A percentile compares a stretch with the other conserved stretches of the same genome.
These are phyloP conservation scores for Akanthomyces uredinophilus DNA, from an alignment of 2,329 filamentous ascomycete species.

Conservation along the genomic window DNA sequence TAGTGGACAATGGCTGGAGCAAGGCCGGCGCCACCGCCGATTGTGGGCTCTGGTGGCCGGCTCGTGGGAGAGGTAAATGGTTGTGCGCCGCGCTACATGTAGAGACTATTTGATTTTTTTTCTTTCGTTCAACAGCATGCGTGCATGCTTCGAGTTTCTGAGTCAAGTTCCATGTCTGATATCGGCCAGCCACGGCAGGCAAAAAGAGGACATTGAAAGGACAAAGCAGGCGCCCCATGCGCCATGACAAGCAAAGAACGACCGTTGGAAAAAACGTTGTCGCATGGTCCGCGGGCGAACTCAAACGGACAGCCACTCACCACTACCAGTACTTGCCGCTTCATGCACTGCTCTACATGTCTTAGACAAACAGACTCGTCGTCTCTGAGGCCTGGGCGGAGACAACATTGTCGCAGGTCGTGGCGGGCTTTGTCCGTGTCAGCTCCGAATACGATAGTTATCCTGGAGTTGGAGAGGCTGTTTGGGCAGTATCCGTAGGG, in stretches of 20 bases:
- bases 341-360: neutral
- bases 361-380: neutral
- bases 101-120: neutral
- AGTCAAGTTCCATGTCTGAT: neutral
- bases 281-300: neutral
- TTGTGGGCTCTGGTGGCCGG: neutral
- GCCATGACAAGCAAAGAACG: no score
- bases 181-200: neutral
- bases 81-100: neutral
- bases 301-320: neutral
- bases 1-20: neutral
- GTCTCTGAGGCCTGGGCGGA: constrained; percentile 1
- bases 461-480: no score
- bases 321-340: neutral
- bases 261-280: neutral
- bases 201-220: neutral
- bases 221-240: no score
- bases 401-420: constrained; percentile 8
- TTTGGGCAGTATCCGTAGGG: no score
- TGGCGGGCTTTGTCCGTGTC: neutral
- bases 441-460: neutral
- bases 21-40: neutral
- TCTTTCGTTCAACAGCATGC: neutral
- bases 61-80: neutral
- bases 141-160: neutral